Evolutionary conservation across 805 yeast species (phyloP).

Genomic region (Starmerella khaoyaiensis): DNA sequence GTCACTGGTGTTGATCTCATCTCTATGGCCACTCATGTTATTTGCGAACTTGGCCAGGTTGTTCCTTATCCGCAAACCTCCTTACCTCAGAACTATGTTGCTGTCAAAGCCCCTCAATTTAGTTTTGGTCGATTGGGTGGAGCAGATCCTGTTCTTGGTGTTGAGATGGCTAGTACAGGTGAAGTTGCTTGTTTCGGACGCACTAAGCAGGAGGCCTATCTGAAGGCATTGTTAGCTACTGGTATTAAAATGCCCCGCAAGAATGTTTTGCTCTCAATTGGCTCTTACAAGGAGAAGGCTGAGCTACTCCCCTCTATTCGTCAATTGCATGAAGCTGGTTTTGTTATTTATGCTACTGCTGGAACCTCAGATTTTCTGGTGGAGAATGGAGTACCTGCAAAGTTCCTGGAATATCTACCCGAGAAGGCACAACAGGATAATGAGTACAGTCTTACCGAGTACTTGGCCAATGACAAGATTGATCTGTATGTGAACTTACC

Average conservation of each 20-base stretch:
- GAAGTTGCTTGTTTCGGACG: conserved; percentile 96
- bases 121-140: conserved; percentile 94
- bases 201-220: conserved; percentile 92
- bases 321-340: conserved; percentile 72
- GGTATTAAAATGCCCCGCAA: conserved; percentile 93
- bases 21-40: conserved; percentile 94
- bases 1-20: conserved; percentile 92
- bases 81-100: conserved; percentile 88
- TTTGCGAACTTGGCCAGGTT: conserved; percentile 38
- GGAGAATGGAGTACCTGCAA: conserved; percentile 89
- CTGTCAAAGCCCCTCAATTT: conserved; percentile 93
- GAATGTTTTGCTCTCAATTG: conserved; percentile 84
- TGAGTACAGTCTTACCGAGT: conserved; percentile 92
- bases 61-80: conserved; percentile 81
- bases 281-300: conserved; percentile 91
- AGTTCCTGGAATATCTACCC: conserved; percentile 81
- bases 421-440: conserved; percentile 62
- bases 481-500: conserved; percentile 95
- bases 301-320: conserved; percentile 82
- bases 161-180: conserved; percentile 98
- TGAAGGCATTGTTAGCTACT: conserved; percentile 86
- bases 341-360: conserved; percentile 87
- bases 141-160: conserved; percentile 96
- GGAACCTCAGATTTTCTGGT: conserved; percentile 98
- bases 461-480: conserved; percentile 89